These are phyloP conservation scores for Actinomortierella ambigua DNA, from an alignment of 371 early-diverging fungal genomes.

Conservation along the genomic window DNA sequence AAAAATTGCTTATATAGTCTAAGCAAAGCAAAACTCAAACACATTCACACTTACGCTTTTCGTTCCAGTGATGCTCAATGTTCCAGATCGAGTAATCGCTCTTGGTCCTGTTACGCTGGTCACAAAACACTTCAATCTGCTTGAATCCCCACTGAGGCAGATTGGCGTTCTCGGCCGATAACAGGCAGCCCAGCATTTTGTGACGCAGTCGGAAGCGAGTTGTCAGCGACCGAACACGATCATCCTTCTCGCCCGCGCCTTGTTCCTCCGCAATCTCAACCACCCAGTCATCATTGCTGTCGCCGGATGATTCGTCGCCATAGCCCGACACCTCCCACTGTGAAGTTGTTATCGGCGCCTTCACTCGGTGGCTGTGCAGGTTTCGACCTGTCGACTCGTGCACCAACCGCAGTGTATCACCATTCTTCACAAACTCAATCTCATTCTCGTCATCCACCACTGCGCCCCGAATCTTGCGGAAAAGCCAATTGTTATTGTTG, in stretches of 20 bases:
- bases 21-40: no score
- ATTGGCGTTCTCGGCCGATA: conserved; percentile 76
- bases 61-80: conserved; percentile 91
- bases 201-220: conserved; percentile 93
- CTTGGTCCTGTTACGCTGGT: conserved; percentile 64
- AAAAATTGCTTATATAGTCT: no score
- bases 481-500: conserved; percentile 94
- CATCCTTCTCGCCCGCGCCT: conserved; percentile 41
- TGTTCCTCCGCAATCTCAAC: conserved; percentile 81
- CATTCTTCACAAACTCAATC: conserved; percentile 72
- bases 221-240: conserved; percentile 74
- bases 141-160: conserved; percentile 99
- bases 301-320: conserved; percentile 73
- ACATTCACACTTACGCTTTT: conserved; percentile 43
- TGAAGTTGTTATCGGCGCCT: conserved; percentile 81
- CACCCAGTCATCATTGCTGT: conserved; percentile 90
- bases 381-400: conserved; percentile 79
- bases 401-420: conserved; percentile 83
- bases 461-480: conserved; percentile 52
- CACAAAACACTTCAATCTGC: conserved; percentile 95
- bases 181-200: conserved; percentile 76
- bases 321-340: conserved; percentile 93
- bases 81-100: conserved; percentile 91
- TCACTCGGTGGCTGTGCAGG: conserved; percentile 83
- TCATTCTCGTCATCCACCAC: conserved; percentile 43